Percentiles rank a stretch among this genome's conserved stretches.
These are phyloP conservation scores for Ogataea philodendri DNA, from an alignment of 805 yeast genomes.

Conservation along the genomic window DNA sequence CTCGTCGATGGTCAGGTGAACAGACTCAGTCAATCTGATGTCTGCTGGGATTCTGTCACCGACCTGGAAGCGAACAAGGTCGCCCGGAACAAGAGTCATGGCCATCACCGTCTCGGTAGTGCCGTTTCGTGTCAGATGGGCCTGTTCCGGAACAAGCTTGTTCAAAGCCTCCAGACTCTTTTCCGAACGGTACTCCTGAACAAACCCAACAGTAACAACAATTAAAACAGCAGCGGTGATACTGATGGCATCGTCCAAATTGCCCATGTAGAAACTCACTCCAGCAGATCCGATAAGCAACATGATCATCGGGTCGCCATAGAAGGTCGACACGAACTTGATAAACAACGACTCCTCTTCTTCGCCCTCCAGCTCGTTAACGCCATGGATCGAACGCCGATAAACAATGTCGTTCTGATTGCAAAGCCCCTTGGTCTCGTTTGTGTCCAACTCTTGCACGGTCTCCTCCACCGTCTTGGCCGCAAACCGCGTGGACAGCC, in stretches of 20 bases:
- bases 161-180: conserved; percentile 90
- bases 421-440: conserved; percentile 56
- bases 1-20: conserved; percentile 84
- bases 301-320: conserved; percentile 87
- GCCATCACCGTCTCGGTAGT: conserved; percentile 81
- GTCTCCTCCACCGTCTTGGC: conserved; percentile 66
- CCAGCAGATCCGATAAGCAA: conserved; percentile 87
- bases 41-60: conserved; percentile 99
- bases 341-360: conserved; percentile 72
- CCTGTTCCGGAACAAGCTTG: conserved; percentile 94
- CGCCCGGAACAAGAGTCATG: conserved; percentile 90
- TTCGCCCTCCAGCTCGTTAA: conserved; percentile 72
- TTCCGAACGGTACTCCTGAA: conserved; percentile 95
- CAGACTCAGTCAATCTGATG: conserved; percentile 73
- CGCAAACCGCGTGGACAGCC: conserved; percentile 57
- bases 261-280: conserved; percentile 89
- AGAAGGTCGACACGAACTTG: conserved; percentile 77
- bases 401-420: conserved; percentile 67
- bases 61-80: conserved; percentile 79
- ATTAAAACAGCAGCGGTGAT: conserved; percentile 88
- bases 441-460: conserved; percentile 58
- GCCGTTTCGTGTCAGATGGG: conserved; percentile 84
- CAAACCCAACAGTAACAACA: conserved; percentile 95
- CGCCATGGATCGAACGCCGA: conserved; percentile 74
- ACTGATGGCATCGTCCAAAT: conserved; percentile 91